Percentiles rank a stretch among this genome's conserved stretches.
These are phyloP conservation scores for Arctostaphylos glauca DNA, from an alignment of 148 eudicot species.

Conservation along the genomic window DNA sequence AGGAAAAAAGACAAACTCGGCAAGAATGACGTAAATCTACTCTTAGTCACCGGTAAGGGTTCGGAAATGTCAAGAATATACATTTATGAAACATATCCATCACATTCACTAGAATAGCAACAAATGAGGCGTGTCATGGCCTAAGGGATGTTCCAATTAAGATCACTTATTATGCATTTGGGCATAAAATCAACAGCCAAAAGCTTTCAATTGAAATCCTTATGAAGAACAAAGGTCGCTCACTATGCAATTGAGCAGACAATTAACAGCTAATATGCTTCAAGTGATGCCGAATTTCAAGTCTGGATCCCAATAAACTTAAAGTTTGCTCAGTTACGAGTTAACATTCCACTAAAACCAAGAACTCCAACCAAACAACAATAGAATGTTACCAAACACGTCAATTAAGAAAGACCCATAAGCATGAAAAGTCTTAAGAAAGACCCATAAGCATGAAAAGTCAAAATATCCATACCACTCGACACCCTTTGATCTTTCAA, in stretches of 20 bases:
- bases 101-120: too few species aligned
- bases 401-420: background rate
- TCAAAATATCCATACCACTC: slow-evolving; percentile 7
- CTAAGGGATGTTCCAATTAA: background rate
- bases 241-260: background rate
- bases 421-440: background rate
- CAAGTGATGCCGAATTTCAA: background rate
- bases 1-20: too few species aligned
- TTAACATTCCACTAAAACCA: background rate
- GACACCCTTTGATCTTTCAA: background rate
- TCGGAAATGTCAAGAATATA: too few species aligned
- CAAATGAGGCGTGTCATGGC: too few species aligned
- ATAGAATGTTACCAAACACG: background rate
- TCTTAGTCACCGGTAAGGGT: too few species aligned
- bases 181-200: background rate
- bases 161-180: background rate
- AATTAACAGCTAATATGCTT: background rate
- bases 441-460: background rate
- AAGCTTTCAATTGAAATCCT: background rate
- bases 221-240: background rate
- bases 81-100: too few species aligned
- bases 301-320: background rate
- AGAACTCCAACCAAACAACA: background rate
- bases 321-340: background rate
- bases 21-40: too few species aligned